Base-by-base conservation (phyloP, 176 grass and related monocot species). In the Triticum urartu region DNA sequence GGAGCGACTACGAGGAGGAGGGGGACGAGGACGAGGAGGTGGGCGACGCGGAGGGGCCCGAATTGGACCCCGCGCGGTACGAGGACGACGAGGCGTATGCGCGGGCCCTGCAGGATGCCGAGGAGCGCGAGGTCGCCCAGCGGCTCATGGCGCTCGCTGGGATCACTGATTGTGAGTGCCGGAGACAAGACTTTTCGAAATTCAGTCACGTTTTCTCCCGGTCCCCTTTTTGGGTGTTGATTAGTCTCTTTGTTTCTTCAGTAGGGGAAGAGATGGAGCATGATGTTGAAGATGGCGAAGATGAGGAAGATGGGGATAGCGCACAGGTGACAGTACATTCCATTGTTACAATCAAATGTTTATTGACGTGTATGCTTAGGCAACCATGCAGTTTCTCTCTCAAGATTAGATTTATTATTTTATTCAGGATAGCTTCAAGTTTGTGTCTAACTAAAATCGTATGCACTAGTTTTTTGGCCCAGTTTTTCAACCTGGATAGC, bases 101-200 rank as follows among this genome's bases (percentile, higher is more conserved):
- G 20, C 86, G 93, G 84, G 91, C 96, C 28, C 82, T 98, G 56
- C 93, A 95, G 86, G 90, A 89, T 30, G 92, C 84, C 15, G 87
- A 92, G 88, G 92, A 91, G 79, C 80, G 92, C 11, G 92, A 92
- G 54, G 90, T 95, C 28, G 84, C 97, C 50, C 79, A 72, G 17
- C 90, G 92, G n/a, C 86, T 98, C 71, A 91, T 92, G 92, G 85
- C 86, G 68, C 94, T 98, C 64, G 79, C 92, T 1, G 97, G 97
- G 5, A 81, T 98, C 24, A 86, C 84, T 8, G 90, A 89, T 47
- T 90, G 93, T 98, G 70, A 92, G 95, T 77, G 52, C 25, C 21
- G 9, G 1, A 10, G 28, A 48, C 35, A 4, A 11, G 9, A 0
- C 7, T 65, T 85, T 73, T 66, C 36, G n/a, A 26, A 86, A 39